Evolutionary conservation across 108 stramenopile genomes (phyloP).

Genomic region (Bacterosira constricta): DNA sequence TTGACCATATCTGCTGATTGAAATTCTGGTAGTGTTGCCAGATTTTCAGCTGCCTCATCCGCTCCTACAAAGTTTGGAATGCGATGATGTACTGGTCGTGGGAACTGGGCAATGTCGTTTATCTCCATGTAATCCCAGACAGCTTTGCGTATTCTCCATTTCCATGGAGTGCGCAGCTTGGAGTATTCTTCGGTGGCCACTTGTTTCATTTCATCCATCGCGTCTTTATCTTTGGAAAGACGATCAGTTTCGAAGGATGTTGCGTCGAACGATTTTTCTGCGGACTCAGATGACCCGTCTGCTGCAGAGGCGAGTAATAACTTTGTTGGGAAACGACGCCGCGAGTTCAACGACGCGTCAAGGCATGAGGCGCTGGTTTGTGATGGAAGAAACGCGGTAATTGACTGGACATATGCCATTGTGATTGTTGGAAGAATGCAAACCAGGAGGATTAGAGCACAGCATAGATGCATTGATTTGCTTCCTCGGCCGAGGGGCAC

Average conservation of each 20-base stretch:
- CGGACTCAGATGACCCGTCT: no score
- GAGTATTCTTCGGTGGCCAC: constrained; percentile 54
- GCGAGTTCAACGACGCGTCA: no score
- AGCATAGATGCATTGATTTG: no score
- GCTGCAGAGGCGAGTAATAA: no score
- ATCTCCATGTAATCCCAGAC: constrained; percentile 76
- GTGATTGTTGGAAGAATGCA: no score
- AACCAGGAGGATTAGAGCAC: no score
- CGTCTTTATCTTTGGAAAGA: constrained; percentile 56
- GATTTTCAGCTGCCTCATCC: constrained; percentile 52
- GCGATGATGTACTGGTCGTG: constrained; percentile 75
- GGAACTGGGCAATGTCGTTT: constrained; percentile 60
- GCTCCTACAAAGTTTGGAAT: constrained; percentile 75
- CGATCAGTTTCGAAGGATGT: constrained; percentile 56
- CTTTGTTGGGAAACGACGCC: no score
- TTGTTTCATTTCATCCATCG: constrained; percentile 71
- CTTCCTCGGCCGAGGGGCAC: no score
- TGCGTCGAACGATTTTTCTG: constrained; percentile 26
- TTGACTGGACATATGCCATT: no score
- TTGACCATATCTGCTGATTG: constrained; percentile 54
- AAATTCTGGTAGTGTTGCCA: constrained; percentile 60
- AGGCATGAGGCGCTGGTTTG: no score
- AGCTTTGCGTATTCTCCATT: constrained; percentile 70
- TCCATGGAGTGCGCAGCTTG: constrained; percentile 78
- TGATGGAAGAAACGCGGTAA: no score